phyloP scores from a whole-genome alignment of 2,329 filamentous ascomycete species.

The Alternaria triticimaculans region DNA sequence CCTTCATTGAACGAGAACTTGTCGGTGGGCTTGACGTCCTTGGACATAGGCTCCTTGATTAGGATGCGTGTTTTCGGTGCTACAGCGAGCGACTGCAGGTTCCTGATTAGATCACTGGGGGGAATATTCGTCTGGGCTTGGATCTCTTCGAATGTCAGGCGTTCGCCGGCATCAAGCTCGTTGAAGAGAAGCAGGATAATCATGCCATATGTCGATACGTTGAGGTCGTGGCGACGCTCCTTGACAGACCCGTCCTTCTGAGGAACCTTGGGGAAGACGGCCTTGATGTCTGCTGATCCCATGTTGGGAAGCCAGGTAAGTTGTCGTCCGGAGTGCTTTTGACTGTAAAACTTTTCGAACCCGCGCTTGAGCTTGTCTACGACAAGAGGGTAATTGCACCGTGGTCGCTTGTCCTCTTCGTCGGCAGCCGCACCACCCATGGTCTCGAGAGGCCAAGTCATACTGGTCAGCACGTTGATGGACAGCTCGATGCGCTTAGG shows the following conservation, averaged over 20 bases:
- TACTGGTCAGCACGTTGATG: conserved; percentile 87
- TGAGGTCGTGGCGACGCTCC: conserved; percentile 84
- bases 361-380: conserved; percentile 79
- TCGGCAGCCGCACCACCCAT: conserved; percentile 68
- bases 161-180: conserved; percentile 63
- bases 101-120: conserved; percentile 73
- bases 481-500: conserved; percentile 75
- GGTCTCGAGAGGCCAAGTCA: conserved; percentile 92
- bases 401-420: conserved; percentile 54
- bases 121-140: conserved; percentile 83
- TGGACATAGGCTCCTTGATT: conserved; percentile 78
- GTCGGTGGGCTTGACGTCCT: conserved; percentile 77
- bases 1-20: conserved; percentile 81
- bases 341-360: conserved; percentile 87
- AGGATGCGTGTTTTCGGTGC: conserved; percentile 83
- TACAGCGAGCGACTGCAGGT: conserved; percentile 81
- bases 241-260: conserved; percentile 71
- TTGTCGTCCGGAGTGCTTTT: conserved; percentile 84
- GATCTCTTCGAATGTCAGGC: conserved; percentile 75
- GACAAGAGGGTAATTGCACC: conserved; percentile 75
- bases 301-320: conserved; percentile 81
- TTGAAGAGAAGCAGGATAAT: conserved; percentile 90
- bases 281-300: conserved; percentile 87
- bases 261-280: conserved; percentile 73
- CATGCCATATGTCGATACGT: conserved; percentile 92